phyloP scores from a whole-genome alignment of 2,329 filamentous ascomycete species.

The Stagonosporopsis vannaccii region DNA sequence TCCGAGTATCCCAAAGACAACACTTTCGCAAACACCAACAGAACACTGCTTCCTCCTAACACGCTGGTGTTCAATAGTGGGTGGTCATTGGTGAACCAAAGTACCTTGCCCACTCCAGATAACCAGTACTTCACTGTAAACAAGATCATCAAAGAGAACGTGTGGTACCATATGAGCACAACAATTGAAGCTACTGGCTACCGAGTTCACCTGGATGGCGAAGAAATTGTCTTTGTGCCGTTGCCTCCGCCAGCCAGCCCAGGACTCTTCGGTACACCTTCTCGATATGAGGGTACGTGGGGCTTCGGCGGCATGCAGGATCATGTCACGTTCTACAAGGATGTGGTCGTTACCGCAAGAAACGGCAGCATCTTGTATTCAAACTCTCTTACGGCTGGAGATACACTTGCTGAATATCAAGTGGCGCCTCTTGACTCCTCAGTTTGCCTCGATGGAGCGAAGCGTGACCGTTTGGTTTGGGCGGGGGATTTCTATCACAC shows the following conservation, averaged over 20 bases:
- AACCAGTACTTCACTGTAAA: conserved; percentile 13
- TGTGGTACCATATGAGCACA: conserved; percentile 52
- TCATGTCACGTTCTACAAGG: conserved; percentile 47
- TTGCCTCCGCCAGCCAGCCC: not conserved
- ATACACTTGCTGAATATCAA: conserved; percentile 49
- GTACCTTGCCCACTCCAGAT: conserved; percentile 29
- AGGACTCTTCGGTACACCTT: conserved; percentile 2
- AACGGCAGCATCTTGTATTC: conserved; percentile 46
- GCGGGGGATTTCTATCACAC: conserved; percentile 56
- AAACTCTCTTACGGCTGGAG: conserved; percentile 36
- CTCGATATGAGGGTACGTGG: conserved; percentile 35
- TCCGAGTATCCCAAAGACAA: conserved; percentile 21
- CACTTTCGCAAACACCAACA: conserved; percentile 47
- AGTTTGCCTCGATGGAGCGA: conserved; percentile 54
- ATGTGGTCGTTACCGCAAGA: conserved; percentile 35
- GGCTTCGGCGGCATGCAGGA: conserved; percentile 55
- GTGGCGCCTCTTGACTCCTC: conserved; percentile 44
- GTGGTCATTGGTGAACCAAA: conserved; percentile 49
- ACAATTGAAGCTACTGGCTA: conserved; percentile 38
- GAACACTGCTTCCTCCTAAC: conserved; percentile 46
- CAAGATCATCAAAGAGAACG: conserved; percentile 37
- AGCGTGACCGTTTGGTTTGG: conserved; percentile 54
- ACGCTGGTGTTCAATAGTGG: conserved; percentile 47
- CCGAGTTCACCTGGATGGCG: conserved; percentile 37
- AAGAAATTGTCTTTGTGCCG: conserved; percentile 28